phyloP scores from a whole-genome alignment of 257 asterid genomes.

The Scutellaria barbata region DNA sequence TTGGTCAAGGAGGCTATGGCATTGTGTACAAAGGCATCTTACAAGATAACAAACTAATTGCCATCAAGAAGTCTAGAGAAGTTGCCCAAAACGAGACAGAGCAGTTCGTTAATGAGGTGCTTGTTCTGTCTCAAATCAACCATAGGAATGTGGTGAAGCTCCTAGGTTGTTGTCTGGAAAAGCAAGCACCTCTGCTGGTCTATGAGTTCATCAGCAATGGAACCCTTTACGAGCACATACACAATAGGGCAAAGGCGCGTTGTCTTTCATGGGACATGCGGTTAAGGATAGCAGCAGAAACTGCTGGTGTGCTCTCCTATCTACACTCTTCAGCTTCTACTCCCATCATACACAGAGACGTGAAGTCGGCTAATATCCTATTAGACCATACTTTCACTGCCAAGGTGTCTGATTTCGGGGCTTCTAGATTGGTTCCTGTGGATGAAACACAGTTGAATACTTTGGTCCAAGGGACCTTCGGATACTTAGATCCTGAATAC shows the following conservation, averaged over 20 bases:
- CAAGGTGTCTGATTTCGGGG: constrained; percentile 44
- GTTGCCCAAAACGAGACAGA: constrained; percentile 35
- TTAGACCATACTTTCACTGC: constrained; percentile 37
- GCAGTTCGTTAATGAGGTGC: constrained; percentile 46
- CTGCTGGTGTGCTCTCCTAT: constrained; percentile 41
- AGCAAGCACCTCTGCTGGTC: constrained; percentile 39
- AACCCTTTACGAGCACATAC: constrained; percentile 20
- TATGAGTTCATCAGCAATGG: constrained; percentile 38
- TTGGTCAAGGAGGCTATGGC: constrained; percentile 28
- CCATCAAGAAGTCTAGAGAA: constrained; percentile 36
- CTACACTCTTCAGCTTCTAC: constrained; percentile 42
- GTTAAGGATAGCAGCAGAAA: constrained; percentile 40
- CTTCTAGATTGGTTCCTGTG: constrained; percentile 38
- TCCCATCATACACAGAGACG: constrained; percentile 49
- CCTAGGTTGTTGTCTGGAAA: constrained; percentile 48
- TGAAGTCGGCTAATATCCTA: constrained; percentile 44
- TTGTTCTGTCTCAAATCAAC: constrained; percentile 43
- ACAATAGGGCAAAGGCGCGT: neutral
- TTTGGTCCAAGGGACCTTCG: constrained; percentile 45
- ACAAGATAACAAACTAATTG: neutral
- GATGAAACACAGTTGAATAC: constrained; percentile 30
- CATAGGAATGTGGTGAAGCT: constrained; percentile 45
- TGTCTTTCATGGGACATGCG: constrained; percentile 37
- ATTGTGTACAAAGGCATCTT: constrained; percentile 33
- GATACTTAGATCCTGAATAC: constrained; percentile 50